Percentiles rank a stretch among this genome's conserved stretches.
These are phyloP conservation scores for Pestalotiopsis sp. DNA, from an alignment of 2,329 filamentous ascomycete species.

Conservation along the genomic window DNA sequence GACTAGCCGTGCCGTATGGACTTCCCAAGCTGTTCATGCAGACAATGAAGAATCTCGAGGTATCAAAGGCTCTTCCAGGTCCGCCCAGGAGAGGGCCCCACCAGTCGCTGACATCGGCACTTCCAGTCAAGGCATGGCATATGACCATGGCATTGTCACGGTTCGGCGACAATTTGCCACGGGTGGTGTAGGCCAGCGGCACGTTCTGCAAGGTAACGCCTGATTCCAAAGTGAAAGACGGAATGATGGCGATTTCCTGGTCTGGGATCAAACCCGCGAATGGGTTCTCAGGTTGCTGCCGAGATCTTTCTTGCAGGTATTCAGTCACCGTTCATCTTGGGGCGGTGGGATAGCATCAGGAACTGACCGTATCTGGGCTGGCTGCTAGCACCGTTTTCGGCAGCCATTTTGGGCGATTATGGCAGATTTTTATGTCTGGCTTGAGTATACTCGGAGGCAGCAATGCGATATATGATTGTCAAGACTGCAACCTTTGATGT, in stretches of 20 bases:
- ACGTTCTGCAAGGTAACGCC: slow-evolving; percentile 81
- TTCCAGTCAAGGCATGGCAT: slow-evolving; percentile 84
- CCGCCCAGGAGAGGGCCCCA: slow-evolving; percentile 83
- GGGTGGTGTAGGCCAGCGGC: slow-evolving; percentile 68
- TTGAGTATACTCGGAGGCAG: background rate
- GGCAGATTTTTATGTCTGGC: background rate
- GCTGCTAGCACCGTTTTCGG: slow-evolving; percentile 17
- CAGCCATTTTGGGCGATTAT: slow-evolving; percentile 24
- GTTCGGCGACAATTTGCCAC: slow-evolving; percentile 59
- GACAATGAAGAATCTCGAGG: slow-evolving; percentile 80
- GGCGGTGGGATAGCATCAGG: slow-evolving; percentile 6
- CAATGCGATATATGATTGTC: background rate
- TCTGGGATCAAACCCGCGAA: slow-evolving; percentile 85
- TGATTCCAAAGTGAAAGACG: slow-evolving; percentile 90
- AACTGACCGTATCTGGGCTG: slow-evolving; percentile 36
- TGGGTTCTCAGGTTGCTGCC: slow-evolving; percentile 84
- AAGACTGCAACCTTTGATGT: background rate
- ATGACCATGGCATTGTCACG: slow-evolving; percentile 73
- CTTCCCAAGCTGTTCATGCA: slow-evolving; percentile 86
- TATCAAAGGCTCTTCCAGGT: slow-evolving; percentile 77
- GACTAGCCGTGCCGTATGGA: slow-evolving; percentile 85
- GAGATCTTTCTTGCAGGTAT: slow-evolving; percentile 66
- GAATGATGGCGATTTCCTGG: slow-evolving; percentile 83
- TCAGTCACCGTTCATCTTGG: slow-evolving; percentile 54
- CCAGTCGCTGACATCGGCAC: slow-evolving; percentile 84